Conservation (phyloP, 2,329 filamentous ascomycete species). For the Aquanectria penicillioides region DNA sequence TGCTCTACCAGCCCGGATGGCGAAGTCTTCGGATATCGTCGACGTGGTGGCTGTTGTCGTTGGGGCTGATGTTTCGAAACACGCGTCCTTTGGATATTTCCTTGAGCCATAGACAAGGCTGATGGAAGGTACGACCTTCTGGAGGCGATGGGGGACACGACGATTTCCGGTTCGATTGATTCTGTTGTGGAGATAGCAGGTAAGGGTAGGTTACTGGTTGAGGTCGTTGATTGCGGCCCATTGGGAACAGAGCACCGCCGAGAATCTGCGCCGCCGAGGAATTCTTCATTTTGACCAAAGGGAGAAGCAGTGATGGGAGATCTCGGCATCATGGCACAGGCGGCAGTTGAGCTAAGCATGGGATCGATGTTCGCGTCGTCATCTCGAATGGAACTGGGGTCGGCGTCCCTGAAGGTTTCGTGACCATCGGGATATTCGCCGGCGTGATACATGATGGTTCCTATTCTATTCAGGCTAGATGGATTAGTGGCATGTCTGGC, state of each 20-base stretch:
- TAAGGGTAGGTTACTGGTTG: slow-evolving; percentile 5
- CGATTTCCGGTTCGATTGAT: background rate
- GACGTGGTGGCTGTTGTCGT: background rate
- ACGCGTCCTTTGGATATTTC: background rate
- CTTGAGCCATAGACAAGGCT: background rate
- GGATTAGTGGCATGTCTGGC: too few species aligned
- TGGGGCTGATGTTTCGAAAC: background rate
- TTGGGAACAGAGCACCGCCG: too few species aligned
- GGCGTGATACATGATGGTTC: slow-evolving; percentile 20
- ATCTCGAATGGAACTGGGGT: background rate
- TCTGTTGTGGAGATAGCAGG: background rate
- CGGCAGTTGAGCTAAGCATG: slow-evolving; percentile 19
- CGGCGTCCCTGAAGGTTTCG: background rate
- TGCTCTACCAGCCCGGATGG: background rate
- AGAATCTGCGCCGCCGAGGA: too few species aligned
- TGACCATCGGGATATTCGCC: background rate
- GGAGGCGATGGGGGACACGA: slow-evolving; percentile 23
- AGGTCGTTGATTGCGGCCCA: background rate
- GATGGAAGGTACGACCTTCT: slow-evolving; percentile 34
- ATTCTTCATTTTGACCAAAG: background rate
- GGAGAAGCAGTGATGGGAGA: slow-evolving; percentile 23
- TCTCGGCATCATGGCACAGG: background rate
- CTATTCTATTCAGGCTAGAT: too few species aligned
- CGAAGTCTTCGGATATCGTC: background rate
- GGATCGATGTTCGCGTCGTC: slow-evolving; percentile 31